Evolutionary conservation across 176 grass and related monocot genomes (phyloP), one percentile per base, ranked within the genome.

Genomic region (Bonia amplexicaulis): DNA sequence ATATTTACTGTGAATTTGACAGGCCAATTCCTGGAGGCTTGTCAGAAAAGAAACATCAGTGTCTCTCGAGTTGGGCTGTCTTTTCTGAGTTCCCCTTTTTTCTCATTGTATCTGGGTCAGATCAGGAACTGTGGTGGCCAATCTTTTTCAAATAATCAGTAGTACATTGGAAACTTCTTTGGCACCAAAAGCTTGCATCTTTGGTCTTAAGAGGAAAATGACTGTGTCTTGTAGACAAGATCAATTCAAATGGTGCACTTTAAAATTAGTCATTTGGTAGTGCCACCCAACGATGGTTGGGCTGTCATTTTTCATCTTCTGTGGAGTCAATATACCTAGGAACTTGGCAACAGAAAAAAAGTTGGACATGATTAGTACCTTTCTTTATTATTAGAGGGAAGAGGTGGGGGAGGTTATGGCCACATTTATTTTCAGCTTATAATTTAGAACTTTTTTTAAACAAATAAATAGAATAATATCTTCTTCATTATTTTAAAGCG

Each of bases 21-120:
- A 37, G 22, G 55, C 9, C 35, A 60, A 33, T 42, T 78, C 16
- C 33, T 6, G 13, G 35, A 71, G 40, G 46, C 73, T 82, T 82
- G 78, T 40, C 33, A 82, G 46, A 51, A 78, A 86, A 65, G 66
- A 82, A 59, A 82, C 27, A 61, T 73, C 88, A 29, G 20, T 77
- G 15, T 74, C 33, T n/a, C 14, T 73, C 11, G 40, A 59, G 89
- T 83, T 87, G 74, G 61, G 89, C 80, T 61, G 84, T 84, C 80
- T 3, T 78, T 59, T 87, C 68, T n/a, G 8, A 41, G 55, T n/a
- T 41, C 11, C 8, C 5, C 58, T 60, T 42, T 22, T 55, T 37
- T 46, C 4, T 16, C 26, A 9, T 54, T 15, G 14, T 83, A 13
- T 77, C 42, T 35, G 48, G 51, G 78, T 76, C 71, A 82, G 61